Percentiles rank a stretch among this genome's conserved stretches.
Conservation (phyloP, 2,329 filamentous ascomycete species). For the Myriangium duriaei region DNA sequence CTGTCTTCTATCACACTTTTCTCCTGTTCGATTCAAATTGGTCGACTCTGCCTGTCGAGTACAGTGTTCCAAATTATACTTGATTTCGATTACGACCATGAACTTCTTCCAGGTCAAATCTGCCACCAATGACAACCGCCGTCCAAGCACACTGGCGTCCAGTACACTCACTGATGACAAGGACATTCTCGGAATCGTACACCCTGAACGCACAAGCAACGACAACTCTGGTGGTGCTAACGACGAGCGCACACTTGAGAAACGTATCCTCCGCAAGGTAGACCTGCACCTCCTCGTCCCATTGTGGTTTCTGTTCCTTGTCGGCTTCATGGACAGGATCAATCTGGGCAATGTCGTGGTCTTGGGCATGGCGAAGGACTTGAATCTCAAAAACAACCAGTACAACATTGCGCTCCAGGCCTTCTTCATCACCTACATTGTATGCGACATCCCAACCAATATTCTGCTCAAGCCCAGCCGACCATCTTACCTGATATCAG, state of each 20-base stretch:
- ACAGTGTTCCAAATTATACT: too few relatives aligned
- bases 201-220: not conserved
- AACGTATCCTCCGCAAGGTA: conserved; percentile 7
- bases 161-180: too few relatives aligned
- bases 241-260: conserved; percentile 1
- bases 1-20: too few relatives aligned
- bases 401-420: conserved; percentile 27
- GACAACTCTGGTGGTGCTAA: not conserved
- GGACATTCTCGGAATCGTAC: not conserved
- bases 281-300: conserved; percentile 8
- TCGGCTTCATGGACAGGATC: conserved; percentile 33
- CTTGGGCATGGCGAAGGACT: conserved; percentile 24
- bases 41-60: too few relatives aligned
- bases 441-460: conserved; percentile 23
- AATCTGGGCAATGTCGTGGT: conserved; percentile 28
- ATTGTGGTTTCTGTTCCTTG: conserved; percentile 6
- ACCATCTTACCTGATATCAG: conserved; percentile 6
- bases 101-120: too few relatives aligned
- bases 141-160: too few relatives aligned
- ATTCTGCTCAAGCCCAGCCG: conserved; percentile 19
- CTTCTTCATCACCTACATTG: conserved; percentile 27
- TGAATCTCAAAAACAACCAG: conserved; percentile 23
- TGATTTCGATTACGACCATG: too few relatives aligned
- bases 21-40: too few relatives aligned
- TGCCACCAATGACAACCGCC: too few relatives aligned